A percentile compares a stretch with the other conserved stretches of the same genome.
Conservation (phyloP, 169 alveolate species). For the Cryptosporidium sp. region DNA sequence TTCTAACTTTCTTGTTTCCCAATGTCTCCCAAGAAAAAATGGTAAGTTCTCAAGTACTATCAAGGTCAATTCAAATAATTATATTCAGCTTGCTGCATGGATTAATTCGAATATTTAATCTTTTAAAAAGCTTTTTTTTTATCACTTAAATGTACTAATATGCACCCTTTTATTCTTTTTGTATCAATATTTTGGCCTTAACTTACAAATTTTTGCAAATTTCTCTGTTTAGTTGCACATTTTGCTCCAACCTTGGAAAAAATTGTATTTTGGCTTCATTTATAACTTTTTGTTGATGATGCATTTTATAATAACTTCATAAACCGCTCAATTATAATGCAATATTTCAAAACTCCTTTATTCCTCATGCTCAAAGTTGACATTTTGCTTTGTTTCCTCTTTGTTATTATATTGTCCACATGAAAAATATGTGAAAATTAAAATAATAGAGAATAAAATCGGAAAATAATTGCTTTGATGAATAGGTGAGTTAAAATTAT, state of each 20-base stretch:
- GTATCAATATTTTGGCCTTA: neutral
- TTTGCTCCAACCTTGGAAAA: constrained; percentile 4
- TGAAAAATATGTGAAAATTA: neutral
- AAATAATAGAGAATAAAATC: too few species aligned
- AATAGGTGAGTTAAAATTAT: neutral
- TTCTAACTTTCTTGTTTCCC: neutral
- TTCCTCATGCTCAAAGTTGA: neutral
- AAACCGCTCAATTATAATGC: constrained; percentile 9
- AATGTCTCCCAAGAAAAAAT: neutral
- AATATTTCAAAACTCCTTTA: neutral
- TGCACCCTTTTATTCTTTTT: neutral
- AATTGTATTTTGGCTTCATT: constrained; percentile 11
- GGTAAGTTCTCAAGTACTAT: neutral
- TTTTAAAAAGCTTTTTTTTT: neutral
- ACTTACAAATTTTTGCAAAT: constrained; percentile 54
- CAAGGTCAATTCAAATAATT: neutral
- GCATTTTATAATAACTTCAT: constrained; percentile 60
- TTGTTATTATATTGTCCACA: neutral
- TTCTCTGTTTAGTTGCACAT: constrained; percentile 6
- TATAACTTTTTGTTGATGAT: constrained; percentile 59
- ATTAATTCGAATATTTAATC: neutral
- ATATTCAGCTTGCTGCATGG: neutral
- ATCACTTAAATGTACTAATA: neutral
- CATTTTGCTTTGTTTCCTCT: neutral
- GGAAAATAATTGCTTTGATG: neutral